Base-by-base conservation (phyloP, 768 basidiomycete species). In the Rhizopogon salebrosus region DNA sequence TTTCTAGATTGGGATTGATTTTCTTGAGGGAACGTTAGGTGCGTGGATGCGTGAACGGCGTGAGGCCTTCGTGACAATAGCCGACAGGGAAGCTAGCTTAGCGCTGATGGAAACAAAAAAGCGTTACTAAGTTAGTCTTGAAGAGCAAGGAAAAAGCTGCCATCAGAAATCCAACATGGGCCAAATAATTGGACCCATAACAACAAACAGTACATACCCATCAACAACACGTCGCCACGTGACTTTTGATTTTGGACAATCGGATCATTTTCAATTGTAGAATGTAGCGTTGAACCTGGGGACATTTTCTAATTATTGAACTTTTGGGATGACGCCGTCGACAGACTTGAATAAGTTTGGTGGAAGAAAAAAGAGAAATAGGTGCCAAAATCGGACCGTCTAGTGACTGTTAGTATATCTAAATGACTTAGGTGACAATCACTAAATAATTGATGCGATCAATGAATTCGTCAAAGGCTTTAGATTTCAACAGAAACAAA, bases 31-130 rank as follows among this genome's bases (percentile, higher is more conserved):
- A 61, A 48, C 59, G 63, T 67, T 52, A 41, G 50, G n/a, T 60
- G 60, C 59, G 64, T 66, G 59, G 16, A 55, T 54, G 60, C 63
- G 67, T 70, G 34, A 66, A 57, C 60, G 67, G 67, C 70, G 69
- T 67, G 62, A 69, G 69, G 68, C 65, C 69, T 70, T 72, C 68
- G 68, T 64, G 58, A 61, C 65, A 52, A 54, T 39, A 57, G 64
- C 65, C 65, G 63, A 64, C 65, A 65, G 62, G 58, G 52, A 68
- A 60, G 55, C 41, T 64, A 60, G 67, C 70, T 61, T 67, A 56
- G 53, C 51, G 56, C 54, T 56, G 51, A 27, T 20, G 42, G 23
- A 39, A n/a, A 35, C n/a, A n/a, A 46, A 43, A 55, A 11, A 53
- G 59, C 58, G 58, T 54, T 45, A 50, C 45, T n/a, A n/a, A 8